These are phyloP conservation scores for Ziziphus jujuba DNA, from an alignment of 306 rosid genomes.

Conservation along the genomic window DNA sequence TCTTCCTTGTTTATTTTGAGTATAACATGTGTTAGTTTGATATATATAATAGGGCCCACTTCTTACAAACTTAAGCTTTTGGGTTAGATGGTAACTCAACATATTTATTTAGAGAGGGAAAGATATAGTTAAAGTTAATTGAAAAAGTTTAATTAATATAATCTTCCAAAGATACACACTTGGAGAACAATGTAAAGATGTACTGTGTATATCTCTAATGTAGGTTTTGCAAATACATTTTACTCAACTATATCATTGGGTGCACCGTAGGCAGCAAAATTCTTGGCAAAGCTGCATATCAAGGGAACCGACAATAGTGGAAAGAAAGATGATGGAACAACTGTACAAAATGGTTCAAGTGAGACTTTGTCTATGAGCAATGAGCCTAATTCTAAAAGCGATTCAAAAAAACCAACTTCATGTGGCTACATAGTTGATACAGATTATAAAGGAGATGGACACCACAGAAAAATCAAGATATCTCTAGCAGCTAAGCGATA, in stretches of 20 bases:
- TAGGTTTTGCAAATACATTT: slow-evolving; percentile 2
- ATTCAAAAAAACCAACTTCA: slow-evolving; percentile 26
- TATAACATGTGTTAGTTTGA: no score
- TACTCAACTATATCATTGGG: slow-evolving; percentile 27
- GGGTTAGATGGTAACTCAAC: no score
- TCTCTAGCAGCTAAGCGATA: slow-evolving; percentile 22
- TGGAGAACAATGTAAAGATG: no score
- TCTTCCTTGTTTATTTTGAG: no score
- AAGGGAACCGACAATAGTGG: slow-evolving; percentile 38
- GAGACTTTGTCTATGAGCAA: slow-evolving; percentile 30
- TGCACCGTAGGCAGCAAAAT: slow-evolving; percentile 55
- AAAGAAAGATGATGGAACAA: slow-evolving; percentile 34
- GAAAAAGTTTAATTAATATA: no score
- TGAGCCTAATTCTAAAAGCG: slow-evolving; percentile 26
- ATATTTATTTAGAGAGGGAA: no score
- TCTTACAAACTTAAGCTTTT: no score
- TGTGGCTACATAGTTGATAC: slow-evolving; percentile 20
- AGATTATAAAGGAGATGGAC: slow-evolving; percentile 28
- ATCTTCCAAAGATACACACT: no score
- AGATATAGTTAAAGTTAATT: no score
- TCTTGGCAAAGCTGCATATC: slow-evolving; percentile 47
- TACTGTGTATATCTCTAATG: background rate
- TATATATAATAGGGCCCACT: no score
- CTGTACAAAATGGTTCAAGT: slow-evolving; percentile 20
- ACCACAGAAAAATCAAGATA: slow-evolving; percentile 8